These are phyloP conservation scores for Trypanosoma vivax DNA, from an alignment of 208 protist genomes.

Conservation along the genomic window DNA sequence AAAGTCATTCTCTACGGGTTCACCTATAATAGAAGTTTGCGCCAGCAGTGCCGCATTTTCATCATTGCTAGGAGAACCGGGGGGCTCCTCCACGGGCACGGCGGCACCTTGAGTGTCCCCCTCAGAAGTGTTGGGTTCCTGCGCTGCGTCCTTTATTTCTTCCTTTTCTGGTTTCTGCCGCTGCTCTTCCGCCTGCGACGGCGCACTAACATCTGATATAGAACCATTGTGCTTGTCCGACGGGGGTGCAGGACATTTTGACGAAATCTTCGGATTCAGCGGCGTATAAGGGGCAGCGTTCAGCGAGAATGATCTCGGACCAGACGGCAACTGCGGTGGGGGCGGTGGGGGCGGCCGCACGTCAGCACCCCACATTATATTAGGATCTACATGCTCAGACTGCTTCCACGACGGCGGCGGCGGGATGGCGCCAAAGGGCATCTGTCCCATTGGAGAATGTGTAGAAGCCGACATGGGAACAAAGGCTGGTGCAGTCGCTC, in stretches of 20 bases:
- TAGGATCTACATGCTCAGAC: conserved; percentile 1
- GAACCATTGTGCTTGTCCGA: neutral
- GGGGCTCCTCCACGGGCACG: conserved; percentile 9
- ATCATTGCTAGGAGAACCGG: conserved; percentile 7
- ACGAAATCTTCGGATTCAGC: conserved; percentile 16
- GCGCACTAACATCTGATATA: neutral
- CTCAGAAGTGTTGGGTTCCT: neutral
- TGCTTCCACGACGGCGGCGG: neutral
- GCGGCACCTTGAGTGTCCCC: neutral
- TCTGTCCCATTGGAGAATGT: neutral
- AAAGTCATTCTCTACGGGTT: conserved; percentile 18
- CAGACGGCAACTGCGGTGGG: too few relatives aligned
- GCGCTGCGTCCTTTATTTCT: neutral
- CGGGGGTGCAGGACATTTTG: conserved; percentile 11
- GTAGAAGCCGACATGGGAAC: conserved; percentile 29
- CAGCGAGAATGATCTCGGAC: conserved; percentile 9
- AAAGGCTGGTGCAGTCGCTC: conserved; percentile 50
- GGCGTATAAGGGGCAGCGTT: conserved; percentile 26
- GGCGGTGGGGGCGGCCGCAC: too few relatives aligned
- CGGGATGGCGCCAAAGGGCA: neutral
- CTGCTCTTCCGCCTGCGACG: conserved; percentile 3
- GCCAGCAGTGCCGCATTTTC: neutral
- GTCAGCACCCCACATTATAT: neutral
- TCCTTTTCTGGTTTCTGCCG: neutral
- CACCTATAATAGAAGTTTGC: conserved; percentile 1